Evolutionary conservation across 306 rosid species (phyloP), one percentile per base, ranked within the genome.

Genomic region (Acacia acuminata): DNA sequence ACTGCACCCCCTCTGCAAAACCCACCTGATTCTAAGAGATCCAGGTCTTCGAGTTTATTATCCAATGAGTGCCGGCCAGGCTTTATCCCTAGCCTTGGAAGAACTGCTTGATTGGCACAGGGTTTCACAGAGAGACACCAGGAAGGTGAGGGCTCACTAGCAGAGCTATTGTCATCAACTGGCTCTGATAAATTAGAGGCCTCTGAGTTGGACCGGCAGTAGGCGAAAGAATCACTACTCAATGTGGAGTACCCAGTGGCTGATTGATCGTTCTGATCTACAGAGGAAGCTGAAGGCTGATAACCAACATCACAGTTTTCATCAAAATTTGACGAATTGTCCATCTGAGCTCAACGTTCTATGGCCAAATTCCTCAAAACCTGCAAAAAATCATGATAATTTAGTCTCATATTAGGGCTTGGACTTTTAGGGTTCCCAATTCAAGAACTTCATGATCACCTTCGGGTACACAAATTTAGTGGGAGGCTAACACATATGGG

Each of bases 261-360:
- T 44, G 97, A 92, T 74, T 82, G 89, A 65, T 90, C 96, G 75
- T 85, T 91, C 45, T 89, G 97, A 84, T 93, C 95, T 77, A 90
- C 77, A 63, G 98, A 95, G 85, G 94, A 92, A 48, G 82, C 80
- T 40, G 94, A 89, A 69, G 90, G 93, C 13, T 84, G 94, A 79
- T 89, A 94, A 53, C 93, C 90, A 87, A 87, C 83, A 75, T 84
- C 88, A 72, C 81, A 92, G 63, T 51, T 82, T 81, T 90, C 91
- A 36, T 93, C 96, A 45, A 77, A 85, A 73, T 77, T 90, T 11
- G 90, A 82, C 63, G 86, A 78, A 45, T 78, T 88, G 0, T 89
- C 93, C 99, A 93, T 96, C 84, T 80, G 51, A 77, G 69, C 36
- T 9, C 78, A 25, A 67, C 2, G 84, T 71, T 68, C 72, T 76